Evolutionary conservation across 1,139 yeast genomes (phyloP), one percentile per base, ranked within the genome.

Genomic region (Lodderomyces margitis): DNA sequence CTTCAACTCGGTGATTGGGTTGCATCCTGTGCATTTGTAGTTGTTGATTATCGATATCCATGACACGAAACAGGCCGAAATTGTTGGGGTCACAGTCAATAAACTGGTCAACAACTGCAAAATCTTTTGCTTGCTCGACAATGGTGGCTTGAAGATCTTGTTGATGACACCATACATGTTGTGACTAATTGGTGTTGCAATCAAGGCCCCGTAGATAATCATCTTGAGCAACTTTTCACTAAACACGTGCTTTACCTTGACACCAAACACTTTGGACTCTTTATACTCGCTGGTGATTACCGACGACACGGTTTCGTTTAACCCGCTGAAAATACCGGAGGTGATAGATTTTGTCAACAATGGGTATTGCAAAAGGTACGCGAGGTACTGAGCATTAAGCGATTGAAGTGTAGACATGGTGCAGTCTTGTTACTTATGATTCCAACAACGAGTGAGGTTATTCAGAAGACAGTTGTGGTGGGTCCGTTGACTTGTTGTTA

Each of bases 111-210:
- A 58, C 36, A 86, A 73, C 58, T 86, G 94, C 4, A 70, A 57
- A 14, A 83, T 36, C 56, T 78, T 82, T 55, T 66, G 62, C 21
- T 45, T 56, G 5, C 57, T 47, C 0, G 70, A 53, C 30, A 71
- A 55, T 33, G 62, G 59, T 2, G 74, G 75, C 2, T 73, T 70
- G 44, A 55, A 63, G 51, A 70, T 72, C 10, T 75, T 49, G 44
- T 57, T 61, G 40, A 80, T 62, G 9, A 70, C 49, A 8, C 61
- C 67, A 52, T 80, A 81, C 50, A 76, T 69, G 47, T 68, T 78
- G 59, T 88, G 96, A 19, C 87, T 73, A 35, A 86, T 65, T 5
- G 96, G 96, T 0, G 95, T 86, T 21, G 81, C 75, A 21, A 88
- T 71, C 16, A 76, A 60, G 37, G 81, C 72, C 0, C 95, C 95